Evolutionary conservation across 192 early-diverging fungal species (phyloP).

Genomic region (Linnemannia zychae): DNA sequence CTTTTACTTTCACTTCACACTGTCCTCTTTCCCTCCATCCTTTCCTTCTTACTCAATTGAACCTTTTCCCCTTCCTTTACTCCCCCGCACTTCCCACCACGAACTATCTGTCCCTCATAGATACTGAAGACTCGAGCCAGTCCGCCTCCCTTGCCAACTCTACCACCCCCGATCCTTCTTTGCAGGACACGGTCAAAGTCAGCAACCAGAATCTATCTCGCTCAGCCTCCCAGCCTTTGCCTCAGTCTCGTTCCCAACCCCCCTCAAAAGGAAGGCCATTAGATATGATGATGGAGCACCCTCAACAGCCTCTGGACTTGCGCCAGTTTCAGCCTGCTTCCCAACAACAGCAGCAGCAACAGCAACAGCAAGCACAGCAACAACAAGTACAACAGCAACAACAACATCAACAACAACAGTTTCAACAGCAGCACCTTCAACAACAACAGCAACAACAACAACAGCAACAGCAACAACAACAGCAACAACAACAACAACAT

Average conservation of each 20-base stretch:
- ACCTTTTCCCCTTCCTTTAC: not conserved
- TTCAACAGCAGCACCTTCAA: constrained; percentile 14
- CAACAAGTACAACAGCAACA: constrained; percentile 19
- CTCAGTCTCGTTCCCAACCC: not conserved
- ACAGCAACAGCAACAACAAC: not conserved
- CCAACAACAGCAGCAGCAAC: constrained; percentile 30
- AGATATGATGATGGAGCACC: constrained; percentile 56
- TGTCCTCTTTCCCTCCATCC: not conserved
- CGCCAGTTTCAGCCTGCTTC: constrained; percentile 37
- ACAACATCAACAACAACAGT: constrained; percentile 24
- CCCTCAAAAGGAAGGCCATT: constrained; percentile 1
- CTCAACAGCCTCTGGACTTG: constrained; percentile 45
- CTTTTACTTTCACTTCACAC: not conserved
- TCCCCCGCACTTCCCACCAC: not conserved
- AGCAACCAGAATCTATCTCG: not conserved
- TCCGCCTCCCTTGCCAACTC: not conserved
- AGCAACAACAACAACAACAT: not conserved
- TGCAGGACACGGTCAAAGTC: constrained; percentile 2
- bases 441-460: not conserved
- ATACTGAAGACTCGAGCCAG: constrained; percentile 19
- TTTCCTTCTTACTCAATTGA: not conserved
- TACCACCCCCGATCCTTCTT: not conserved
- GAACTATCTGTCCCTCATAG: not conserved
- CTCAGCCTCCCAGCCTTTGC: not conserved
- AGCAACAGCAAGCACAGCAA: constrained; percentile 18